Percentiles rank a stretch among this genome's conserved stretches.
Evolutionary conservation across 441 rosid species (phyloP).

Genomic region (Lepidium campestre): DNA sequence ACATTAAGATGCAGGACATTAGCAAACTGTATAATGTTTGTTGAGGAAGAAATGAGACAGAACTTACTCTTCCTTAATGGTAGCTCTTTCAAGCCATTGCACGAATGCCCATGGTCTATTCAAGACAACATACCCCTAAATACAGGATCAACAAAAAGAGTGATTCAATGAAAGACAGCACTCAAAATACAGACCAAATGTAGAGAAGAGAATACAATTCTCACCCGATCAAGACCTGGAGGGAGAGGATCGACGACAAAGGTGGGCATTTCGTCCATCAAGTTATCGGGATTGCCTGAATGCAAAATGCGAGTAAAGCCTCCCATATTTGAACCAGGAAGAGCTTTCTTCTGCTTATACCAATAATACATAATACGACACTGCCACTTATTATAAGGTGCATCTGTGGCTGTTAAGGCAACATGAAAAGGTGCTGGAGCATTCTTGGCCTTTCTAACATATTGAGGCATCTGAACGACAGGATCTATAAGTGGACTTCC

Average conservation of each 20-base stretch:
- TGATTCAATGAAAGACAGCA: not conserved
- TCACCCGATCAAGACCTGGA: conserved; percentile 56
- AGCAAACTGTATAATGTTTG: not conserved
- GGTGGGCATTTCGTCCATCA: conserved; percentile 69
- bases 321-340: conserved; percentile 64
- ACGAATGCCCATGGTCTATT: conserved; percentile 82
- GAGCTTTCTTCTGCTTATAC: conserved; percentile 54
- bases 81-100: conserved; percentile 68
- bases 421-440: conserved; percentile 46
- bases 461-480: conserved; percentile 52
- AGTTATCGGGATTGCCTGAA: conserved; percentile 57
- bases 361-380: conserved; percentile 73
- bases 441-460: conserved; percentile 30
- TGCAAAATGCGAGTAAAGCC: conserved; percentile 69
- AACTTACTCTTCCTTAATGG: conserved; percentile 60
- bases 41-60: not conserved
- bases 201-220: not conserved
- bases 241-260: conserved; percentile 72
- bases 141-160: not conserved
- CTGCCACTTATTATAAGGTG: conserved; percentile 66
- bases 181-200: not conserved
- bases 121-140: conserved; percentile 67
- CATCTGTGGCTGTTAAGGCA: conserved; percentile 64
- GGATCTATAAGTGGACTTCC: conserved; percentile 47
- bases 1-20: not conserved